Percentiles rank a stretch among this genome's conserved stretches.
phyloP scores from a whole-genome alignment of 768 basidiomycete genomes.

The Rhizopogon vinicolor region DNA sequence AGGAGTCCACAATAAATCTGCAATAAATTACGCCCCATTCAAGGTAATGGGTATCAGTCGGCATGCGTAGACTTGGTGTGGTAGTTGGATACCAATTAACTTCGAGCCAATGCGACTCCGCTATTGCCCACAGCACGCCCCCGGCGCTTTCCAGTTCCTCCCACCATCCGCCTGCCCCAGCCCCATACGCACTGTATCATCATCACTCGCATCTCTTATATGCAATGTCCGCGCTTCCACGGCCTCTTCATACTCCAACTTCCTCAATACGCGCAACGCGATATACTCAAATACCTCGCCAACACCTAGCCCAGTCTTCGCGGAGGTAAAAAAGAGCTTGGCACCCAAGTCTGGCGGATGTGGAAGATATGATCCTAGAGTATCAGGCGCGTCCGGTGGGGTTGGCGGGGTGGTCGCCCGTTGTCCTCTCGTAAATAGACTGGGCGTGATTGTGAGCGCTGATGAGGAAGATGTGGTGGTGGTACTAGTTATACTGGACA shows the following conservation, averaged over 20 bases:
- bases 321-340: conserved; percentile 69
- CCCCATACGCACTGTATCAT: conserved; percentile 34
- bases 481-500: conserved; percentile 20
- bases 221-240: conserved; percentile 41
- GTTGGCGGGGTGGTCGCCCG: conserved; percentile 13
- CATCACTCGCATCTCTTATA: conserved; percentile 30
- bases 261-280: conserved; percentile 51
- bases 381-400: conserved; percentile 5
- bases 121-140: conserved; percentile 17
- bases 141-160: conserved; percentile 3
- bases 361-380: conserved; percentile 9
- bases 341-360: conserved; percentile 46
- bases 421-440: conserved; percentile 42
- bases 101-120: neutral
- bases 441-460: conserved; percentile 55
- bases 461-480: conserved; percentile 41
- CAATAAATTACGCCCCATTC: neutral
- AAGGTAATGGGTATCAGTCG: neutral
- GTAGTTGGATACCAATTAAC: neutral
- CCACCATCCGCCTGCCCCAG: conserved; percentile 20
- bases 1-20: neutral
- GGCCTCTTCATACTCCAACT: conserved; percentile 67
- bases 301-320: conserved; percentile 75
- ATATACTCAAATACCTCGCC: conserved; percentile 74
- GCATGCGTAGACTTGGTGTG: neutral